These are phyloP conservation scores for Cardamine chenopodiifolia DNA, from an alignment of 345 rosid genomes.

Conservation along the genomic window DNA sequence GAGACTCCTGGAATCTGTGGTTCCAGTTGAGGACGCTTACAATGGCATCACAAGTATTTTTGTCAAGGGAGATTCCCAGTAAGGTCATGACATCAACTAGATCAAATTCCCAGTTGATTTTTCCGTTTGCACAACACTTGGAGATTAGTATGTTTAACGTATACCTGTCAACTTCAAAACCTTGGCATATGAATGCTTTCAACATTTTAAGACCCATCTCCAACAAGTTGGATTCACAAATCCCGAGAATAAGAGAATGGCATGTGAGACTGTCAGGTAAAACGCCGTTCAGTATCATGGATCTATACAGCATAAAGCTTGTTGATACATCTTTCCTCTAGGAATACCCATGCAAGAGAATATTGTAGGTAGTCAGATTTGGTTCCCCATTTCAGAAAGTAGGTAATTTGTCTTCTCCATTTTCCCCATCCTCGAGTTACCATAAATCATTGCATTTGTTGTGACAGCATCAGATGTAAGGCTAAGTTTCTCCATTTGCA, in stretches of 20 bases:
- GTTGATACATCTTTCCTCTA: constrained; percentile 56
- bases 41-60: constrained; percentile 47
- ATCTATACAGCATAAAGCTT: constrained; percentile 54
- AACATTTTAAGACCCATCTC: constrained; percentile 65
- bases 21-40: constrained; percentile 54
- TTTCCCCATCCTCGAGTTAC: constrained; percentile 69
- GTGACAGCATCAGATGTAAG: constrained; percentile 57
- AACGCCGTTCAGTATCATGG: constrained; percentile 52
- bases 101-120: constrained; percentile 52
- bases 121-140: constrained; percentile 56
- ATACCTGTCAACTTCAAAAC: constrained; percentile 51
- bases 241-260: constrained; percentile 71
- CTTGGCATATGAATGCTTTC: constrained; percentile 59
- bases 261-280: constrained; percentile 65
- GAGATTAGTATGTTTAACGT: constrained; percentile 65
- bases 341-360: constrained; percentile 75
- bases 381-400: constrained; percentile 50
- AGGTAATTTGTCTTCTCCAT: constrained; percentile 47
- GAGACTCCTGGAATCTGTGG: constrained; percentile 57
- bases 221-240: constrained; percentile 61
- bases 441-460: constrained; percentile 57
- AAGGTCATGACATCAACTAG: constrained; percentile 56
- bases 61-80: constrained; percentile 55
- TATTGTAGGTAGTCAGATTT: constrained; percentile 67
- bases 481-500: constrained; percentile 56